A percentile compares a stretch with the other conserved stretches of the same genome.
These are phyloP conservation scores for Debaryomyces udenii DNA, from an alignment of 1,139 yeast species.

Conservation along the genomic window DNA sequence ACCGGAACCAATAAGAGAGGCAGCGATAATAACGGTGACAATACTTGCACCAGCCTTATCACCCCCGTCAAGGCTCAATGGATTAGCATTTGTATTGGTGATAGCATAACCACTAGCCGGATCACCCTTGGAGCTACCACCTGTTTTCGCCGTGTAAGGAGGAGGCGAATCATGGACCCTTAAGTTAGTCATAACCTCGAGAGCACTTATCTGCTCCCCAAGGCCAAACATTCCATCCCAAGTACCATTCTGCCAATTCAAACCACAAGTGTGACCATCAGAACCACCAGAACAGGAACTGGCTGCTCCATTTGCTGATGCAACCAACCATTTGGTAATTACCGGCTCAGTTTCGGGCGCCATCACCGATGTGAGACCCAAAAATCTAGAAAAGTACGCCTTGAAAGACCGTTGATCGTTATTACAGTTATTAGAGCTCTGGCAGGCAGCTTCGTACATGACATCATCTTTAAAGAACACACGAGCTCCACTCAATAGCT, in stretches of 20 bases:
- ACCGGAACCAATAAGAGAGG: slow-evolving; percentile 63
- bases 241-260: slow-evolving; percentile 63
- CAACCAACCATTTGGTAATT: slow-evolving; percentile 53
- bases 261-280: slow-evolving; percentile 90
- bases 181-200: slow-evolving; percentile 73
- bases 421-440: slow-evolving; percentile 62
- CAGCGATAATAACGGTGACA: slow-evolving; percentile 74
- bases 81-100: slow-evolving; percentile 37
- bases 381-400: slow-evolving; percentile 75
- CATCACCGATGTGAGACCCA: slow-evolving; percentile 73
- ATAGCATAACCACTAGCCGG: slow-evolving; percentile 61
- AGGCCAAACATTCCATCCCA: slow-evolving; percentile 88
- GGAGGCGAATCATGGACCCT: slow-evolving; percentile 55
- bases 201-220: slow-evolving; percentile 91
- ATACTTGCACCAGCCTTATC: slow-evolving; percentile 91
- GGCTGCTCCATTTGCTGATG: slow-evolving; percentile 72
- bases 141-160: slow-evolving; percentile 59
- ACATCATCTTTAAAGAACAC: slow-evolving; percentile 60
- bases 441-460: slow-evolving; percentile 85
- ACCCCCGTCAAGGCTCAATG: slow-evolving; percentile 57
- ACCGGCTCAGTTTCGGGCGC: slow-evolving; percentile 62
- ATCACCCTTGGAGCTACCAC: slow-evolving; percentile 64
- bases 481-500: slow-evolving; percentile 54
- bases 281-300: slow-evolving; percentile 84
- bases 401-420: slow-evolving; percentile 90